Evolutionary conservation across 2,329 filamentous ascomycete species (phyloP).

Genomic region (Scytalidium lignicola): DNA sequence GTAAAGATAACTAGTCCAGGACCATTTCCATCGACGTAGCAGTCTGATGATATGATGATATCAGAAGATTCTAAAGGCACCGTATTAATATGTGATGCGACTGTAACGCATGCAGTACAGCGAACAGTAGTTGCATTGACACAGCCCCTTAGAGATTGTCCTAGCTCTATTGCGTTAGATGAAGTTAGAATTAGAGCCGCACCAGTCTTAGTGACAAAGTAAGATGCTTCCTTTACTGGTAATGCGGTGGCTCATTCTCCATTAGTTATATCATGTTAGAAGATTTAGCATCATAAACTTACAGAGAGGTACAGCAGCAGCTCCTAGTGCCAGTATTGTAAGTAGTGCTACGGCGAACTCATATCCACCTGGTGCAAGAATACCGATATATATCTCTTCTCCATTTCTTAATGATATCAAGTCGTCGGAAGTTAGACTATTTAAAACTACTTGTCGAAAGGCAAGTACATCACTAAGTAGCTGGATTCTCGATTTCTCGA

Average conservation of each 20-base stretch:
- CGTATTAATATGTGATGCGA: not conserved
- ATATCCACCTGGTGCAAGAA: not conserved
- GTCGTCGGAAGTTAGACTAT: not conserved
- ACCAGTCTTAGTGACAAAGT: too few species aligned
- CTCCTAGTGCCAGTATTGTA: not conserved
- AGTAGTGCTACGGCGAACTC: not conserved
- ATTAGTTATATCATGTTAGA: too few species aligned
- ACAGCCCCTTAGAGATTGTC: too few species aligned
- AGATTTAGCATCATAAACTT: not conserved
- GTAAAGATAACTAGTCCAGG: not conserved
- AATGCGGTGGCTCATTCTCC: too few species aligned
- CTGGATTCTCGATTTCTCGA: not conserved
- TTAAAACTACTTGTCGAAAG: not conserved
- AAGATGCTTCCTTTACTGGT: too few species aligned
- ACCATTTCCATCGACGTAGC: not conserved
- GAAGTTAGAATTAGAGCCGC: too few species aligned
- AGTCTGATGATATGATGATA: not conserved
- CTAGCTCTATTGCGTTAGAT: too few species aligned
- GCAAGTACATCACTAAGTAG: not conserved
- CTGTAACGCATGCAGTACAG: too few species aligned
- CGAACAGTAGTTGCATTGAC: too few species aligned
- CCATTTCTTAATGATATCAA: not conserved
- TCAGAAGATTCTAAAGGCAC: not conserved
- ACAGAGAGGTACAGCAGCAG: not conserved
- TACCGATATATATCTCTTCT: not conserved